Conservation (phyloP, 129 eudicot species). For the Saposhnikovia divaricata region DNA sequence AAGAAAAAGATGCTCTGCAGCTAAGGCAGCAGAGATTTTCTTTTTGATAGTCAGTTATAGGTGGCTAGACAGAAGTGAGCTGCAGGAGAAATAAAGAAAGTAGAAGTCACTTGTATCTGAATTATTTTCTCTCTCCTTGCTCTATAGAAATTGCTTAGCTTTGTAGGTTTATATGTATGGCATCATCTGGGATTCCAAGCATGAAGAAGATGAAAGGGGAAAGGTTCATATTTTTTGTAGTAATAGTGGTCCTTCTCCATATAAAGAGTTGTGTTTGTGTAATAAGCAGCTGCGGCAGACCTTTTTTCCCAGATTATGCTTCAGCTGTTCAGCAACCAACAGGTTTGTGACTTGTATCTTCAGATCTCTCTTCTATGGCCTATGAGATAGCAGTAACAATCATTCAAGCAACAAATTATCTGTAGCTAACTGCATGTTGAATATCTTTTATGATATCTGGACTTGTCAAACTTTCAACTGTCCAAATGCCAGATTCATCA, state of each 20-base stretch:
- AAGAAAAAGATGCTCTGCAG: slow-evolving; percentile 30
- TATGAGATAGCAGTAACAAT: background rate
- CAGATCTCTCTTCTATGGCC: background rate
- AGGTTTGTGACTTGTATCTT: slow-evolving; percentile 14
- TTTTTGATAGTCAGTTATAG: slow-evolving; percentile 13
- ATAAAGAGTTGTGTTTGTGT: slow-evolving; percentile 30
- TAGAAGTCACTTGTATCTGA: slow-evolving; percentile 9
- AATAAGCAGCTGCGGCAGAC: slow-evolving; percentile 46
- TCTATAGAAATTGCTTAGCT: background rate
- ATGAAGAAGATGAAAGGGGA: slow-evolving; percentile 26
- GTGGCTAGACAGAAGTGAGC: background rate
- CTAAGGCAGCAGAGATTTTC: slow-evolving; percentile 38
- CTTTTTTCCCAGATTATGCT: slow-evolving; percentile 23
- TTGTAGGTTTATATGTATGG: background rate
- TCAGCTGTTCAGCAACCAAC: slow-evolving; percentile 14
- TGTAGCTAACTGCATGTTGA: background rate
- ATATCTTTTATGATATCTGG: background rate
- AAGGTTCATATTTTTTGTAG: slow-evolving; percentile 4
- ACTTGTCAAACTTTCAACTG: background rate
- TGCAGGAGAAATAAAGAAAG: slow-evolving; percentile 1
- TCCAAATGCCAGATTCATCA: background rate
- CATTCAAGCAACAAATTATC: background rate
- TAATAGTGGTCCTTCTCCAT: slow-evolving; percentile 22
- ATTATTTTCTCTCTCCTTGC: slow-evolving; percentile 22
- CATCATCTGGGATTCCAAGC: slow-evolving; percentile 8